Evolutionary conservation across 495 filamentous ascomycete species (phyloP).

Genomic region (Xylaria nigripes): DNA sequence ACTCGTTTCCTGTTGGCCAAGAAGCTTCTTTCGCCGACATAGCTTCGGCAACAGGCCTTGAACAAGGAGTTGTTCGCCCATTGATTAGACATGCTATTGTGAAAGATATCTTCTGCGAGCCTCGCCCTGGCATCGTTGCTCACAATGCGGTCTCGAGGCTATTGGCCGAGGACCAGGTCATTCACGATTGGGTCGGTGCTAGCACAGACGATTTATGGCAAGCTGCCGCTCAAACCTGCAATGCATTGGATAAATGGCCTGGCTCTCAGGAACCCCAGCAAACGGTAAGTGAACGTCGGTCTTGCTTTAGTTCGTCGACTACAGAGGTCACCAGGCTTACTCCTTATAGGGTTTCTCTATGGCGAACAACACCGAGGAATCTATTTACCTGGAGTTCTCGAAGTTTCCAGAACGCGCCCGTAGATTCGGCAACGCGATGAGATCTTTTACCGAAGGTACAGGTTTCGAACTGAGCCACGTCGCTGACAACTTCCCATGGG

Average conservation of each 20-base stretch:
- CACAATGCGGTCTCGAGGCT: slow-evolving; percentile 3
- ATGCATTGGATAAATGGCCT: slow-evolving; percentile 14
- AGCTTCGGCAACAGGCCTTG: slow-evolving; percentile 18
- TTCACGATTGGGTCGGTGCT: slow-evolving; percentile 4
- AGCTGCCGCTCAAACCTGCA: slow-evolving; percentile 8
- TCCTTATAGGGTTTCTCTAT: slow-evolving; percentile 2
- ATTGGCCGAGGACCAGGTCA: neutral
- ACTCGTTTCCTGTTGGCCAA: slow-evolving; percentile 23
- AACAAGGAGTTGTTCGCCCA: slow-evolving; percentile 24
- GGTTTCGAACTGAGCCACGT: slow-evolving; percentile 8
- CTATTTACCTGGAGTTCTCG: slow-evolving; percentile 5
- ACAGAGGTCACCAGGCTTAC: too few relatives aligned
- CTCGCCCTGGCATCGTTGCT: slow-evolving; percentile 20
- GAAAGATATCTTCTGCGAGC: slow-evolving; percentile 37
- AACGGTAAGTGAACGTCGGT: neutral
- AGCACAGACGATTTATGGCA: slow-evolving; percentile 12
- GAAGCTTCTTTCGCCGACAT: slow-evolving; percentile 29
- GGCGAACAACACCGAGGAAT: slow-evolving; percentile 4
- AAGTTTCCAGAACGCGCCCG: slow-evolving; percentile 9
- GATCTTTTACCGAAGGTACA: slow-evolving; percentile 6
- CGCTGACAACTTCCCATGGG: slow-evolving; percentile 14
- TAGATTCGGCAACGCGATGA: slow-evolving; percentile 14
- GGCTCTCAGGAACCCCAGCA: slow-evolving; percentile 8
- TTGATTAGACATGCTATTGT: slow-evolving; percentile 39
- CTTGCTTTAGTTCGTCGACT: too few relatives aligned